Percentiles rank a stretch among this genome's conserved stretches.
Conservation (phyloP, 1,139 yeast genomes). For the Candida pseudoviswanathii region DNA sequence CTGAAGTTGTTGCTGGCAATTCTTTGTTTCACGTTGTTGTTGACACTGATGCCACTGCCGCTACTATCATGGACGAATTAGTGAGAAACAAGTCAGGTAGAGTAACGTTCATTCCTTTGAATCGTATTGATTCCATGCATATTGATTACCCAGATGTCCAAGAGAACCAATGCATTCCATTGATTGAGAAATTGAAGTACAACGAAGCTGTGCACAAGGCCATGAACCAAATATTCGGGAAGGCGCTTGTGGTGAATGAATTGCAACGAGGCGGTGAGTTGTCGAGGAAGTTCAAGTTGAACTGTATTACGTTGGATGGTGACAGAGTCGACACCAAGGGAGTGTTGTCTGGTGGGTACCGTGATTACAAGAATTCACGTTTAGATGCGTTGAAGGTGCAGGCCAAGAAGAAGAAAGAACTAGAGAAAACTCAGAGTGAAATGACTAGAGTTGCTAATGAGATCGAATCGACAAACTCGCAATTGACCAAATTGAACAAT, state of each 20-base stretch:
- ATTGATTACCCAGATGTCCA: conserved; percentile 55
- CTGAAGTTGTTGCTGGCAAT: conserved; percentile 87
- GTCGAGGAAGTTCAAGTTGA: conserved; percentile 62
- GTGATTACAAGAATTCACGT: conserved; percentile 68
- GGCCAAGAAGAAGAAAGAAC: conserved; percentile 52
- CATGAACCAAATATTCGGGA: conserved; percentile 78
- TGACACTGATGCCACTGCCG: conserved; percentile 84
- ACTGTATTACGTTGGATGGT: conserved; percentile 89
- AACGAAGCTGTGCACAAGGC: conserved; percentile 61
- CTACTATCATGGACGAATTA: conserved; percentile 74
- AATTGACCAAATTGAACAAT: conserved; percentile 37
- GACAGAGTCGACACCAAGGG: conserved; percentile 86
- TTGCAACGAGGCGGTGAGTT: conserved; percentile 70
- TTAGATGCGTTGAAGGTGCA: conserved; percentile 67
- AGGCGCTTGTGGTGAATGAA: conserved; percentile 74
- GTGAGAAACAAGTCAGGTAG: conserved; percentile 74
- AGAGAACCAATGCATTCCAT: conserved; percentile 66
- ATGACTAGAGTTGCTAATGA: conserved; percentile 22
- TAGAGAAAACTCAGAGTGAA: conserved; percentile 35
- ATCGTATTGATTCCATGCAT: conserved; percentile 50
- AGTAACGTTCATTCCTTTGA: conserved; percentile 88
- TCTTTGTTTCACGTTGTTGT: conserved; percentile 88
- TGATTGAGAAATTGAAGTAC: conserved; percentile 69
- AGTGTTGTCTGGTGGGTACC: conserved; percentile 85
- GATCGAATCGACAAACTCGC: conserved; percentile 29